Base-by-base conservation (phyloP, 2,329 filamentous ascomycete species). In the Fusarium duplospermum region DNA sequence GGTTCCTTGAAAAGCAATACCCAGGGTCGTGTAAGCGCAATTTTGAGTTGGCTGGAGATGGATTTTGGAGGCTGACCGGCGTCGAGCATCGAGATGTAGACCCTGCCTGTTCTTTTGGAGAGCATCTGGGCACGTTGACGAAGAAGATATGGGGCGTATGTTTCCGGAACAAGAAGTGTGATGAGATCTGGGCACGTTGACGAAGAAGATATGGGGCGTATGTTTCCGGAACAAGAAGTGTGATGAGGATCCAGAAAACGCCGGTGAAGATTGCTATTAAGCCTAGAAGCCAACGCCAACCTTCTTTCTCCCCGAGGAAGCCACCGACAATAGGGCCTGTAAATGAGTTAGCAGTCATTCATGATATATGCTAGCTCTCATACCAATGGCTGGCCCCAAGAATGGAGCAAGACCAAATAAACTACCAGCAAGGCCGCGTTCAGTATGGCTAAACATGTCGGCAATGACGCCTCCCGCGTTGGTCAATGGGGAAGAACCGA, bases 1-100 rank as follows among this genome's bases (percentile, higher is more conserved):
- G 92, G 92, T 75, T 94, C 92, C 64, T 83, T 82, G 84, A 94
- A 91, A 6, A 94, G 85, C 14, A 94, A 84, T 18, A 91, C 82
- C 92, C 91, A 93, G 0, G 92, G 92, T 2, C 92, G 86, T 36
- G 18, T 87, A 84, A 62, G 81, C 0, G 76, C 76, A 10, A 22
- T 52, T 62, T 67, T 73, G 6, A 90, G 73, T 83, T 89, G 88
- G 35, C 88, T 89, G 9, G 88, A 20, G 4, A 75, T 35, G 0
- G 72, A 70, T 18, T 64, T 74, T 36, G 63, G 70, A 9, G 66
- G 36, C 85, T 84, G 74, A 86, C 87, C 66, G 84, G 77, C 75
- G 83, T 87, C 69, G 85, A 89, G 85, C 4, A 45, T 66, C 0
- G 74, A 79, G 14, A 80, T 63, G 63, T 81, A 80, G 0, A 38